A percentile compares a stretch with the other conserved stretches of the same genome.
These are phyloP conservation scores for Coffea humblotiana DNA, from an alignment of 305 asterid genomes.

Conservation along the genomic window DNA sequence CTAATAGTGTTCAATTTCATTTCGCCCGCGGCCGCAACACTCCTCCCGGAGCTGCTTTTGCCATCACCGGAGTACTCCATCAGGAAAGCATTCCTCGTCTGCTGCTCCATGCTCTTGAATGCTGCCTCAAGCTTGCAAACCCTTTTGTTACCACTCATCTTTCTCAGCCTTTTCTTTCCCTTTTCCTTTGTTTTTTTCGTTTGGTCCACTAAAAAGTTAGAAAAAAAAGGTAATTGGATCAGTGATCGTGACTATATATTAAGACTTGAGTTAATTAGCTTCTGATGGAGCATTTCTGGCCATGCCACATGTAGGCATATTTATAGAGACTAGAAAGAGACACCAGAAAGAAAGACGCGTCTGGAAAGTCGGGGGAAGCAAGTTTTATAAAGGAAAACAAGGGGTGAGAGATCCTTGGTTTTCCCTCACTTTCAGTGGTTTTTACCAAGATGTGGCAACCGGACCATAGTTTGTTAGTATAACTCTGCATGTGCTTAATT, in stretches of 20 bases:
- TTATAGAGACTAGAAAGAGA: not conserved
- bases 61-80: not conserved
- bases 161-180: not conserved
- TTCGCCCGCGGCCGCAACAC: not conserved
- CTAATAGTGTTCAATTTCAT: not conserved
- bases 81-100: not conserved
- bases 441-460: not conserved
- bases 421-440: not conserved
- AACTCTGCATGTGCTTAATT: no score
- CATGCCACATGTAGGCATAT: no score
- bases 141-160: not conserved
- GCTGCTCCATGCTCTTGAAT: conserved; percentile 9
- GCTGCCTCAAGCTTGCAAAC: conserved; percentile 18
- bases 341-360: not conserved
- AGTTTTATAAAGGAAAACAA: not conserved
- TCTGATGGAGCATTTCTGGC: no score
- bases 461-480: no score
- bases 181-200: no score
- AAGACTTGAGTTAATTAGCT: no score
- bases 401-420: conserved; percentile 9
- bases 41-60: not conserved
- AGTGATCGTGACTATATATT: not conserved
- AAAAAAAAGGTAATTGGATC: no score
- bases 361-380: not conserved
- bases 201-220: no score